These are phyloP conservation scores for Lactarius sp. DNA, from an alignment of 768 basidiomycete species.

Conservation along the genomic window DNA sequence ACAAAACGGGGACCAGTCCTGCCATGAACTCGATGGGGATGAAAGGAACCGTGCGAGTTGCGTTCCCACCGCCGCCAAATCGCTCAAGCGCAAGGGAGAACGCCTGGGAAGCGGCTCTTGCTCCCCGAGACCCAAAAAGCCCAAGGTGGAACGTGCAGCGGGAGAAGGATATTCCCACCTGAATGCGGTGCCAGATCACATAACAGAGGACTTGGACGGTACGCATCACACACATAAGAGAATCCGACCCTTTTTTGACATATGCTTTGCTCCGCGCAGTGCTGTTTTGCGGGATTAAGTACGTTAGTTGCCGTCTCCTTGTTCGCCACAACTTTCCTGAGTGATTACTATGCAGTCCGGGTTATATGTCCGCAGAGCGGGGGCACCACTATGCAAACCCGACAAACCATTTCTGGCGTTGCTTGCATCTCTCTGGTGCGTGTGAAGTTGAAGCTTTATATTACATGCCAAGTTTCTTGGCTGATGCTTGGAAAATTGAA, in stretches of 20 bases:
- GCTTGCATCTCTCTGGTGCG: constrained; percentile 60
- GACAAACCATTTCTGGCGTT: constrained; percentile 80
- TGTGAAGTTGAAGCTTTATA: not conserved
- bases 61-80: not conserved
- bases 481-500: constrained; percentile 28
- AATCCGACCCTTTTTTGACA: not conserved
- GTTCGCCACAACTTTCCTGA: no score
- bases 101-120: not conserved
- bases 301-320: constrained; percentile 18
- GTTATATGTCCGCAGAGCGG: constrained; percentile 55
- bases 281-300: constrained; percentile 87
- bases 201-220: constrained; percentile 56
- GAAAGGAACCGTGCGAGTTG: no score
- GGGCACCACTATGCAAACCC: constrained; percentile 80
- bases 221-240: constrained; percentile 9
- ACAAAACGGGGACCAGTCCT: not conserved
- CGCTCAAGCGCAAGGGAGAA: not conserved
- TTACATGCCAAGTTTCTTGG: not conserved
- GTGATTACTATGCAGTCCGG: constrained; percentile 45
- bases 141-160: constrained; percentile 41
- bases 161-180: constrained; percentile 53
- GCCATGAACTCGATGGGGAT: not conserved
- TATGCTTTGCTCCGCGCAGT: constrained; percentile 39
- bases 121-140: constrained; percentile 27
- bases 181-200: constrained; percentile 46